Evolutionary conservation across 108 stramenopile genomes (phyloP), one percentile per base, ranked within the genome.

Genomic region (Cylindrotheca closterium): DNA sequence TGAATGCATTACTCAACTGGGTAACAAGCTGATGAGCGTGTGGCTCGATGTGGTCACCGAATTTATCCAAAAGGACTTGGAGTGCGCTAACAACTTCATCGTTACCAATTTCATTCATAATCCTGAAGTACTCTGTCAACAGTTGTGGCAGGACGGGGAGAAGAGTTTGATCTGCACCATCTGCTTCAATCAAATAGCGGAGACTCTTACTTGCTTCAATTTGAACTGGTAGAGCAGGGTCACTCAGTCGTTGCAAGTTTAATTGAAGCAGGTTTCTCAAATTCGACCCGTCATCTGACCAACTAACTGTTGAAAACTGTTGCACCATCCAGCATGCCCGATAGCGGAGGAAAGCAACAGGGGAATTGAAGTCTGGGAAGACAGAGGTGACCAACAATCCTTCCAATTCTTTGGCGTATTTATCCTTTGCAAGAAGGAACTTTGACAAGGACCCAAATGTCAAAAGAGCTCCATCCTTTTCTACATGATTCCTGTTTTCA

Each of bases 71-170:
- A 37, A 98, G 88, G 5, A 92, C 89, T 61, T 97, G 92, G 47
- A 98, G 78, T 4, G 96, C 95, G 33, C 86, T 79, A 1, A 97
- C 93, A 24, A 97, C 97, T 75, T 94, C 91, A 62, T 98, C 98
- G 52, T 94, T 94, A 21, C 95, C 96, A 65, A 97, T 96, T 74
- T 96, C 96, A 59, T 91, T 90, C 96, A 98, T 97, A 72, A 98
- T 97, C 51, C 95, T 80, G 85, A 98, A 98, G 70, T 96, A 98
- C 69, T 96, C 93, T 45, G 88, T 93, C 73, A 98, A 78, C 33
- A 98, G 77, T 46, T 94, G 88, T 34, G 95, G 95, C 5, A 98
- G 79, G 18, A 95, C 92, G 12, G 96, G 94, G 31, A 95, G 77
- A 17, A 98, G 79, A 7, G 89, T 86, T 25, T 82, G 80, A 28